Evolutionary conservation across 345 rosid genomes (phyloP), one percentile per base, ranked within the genome.

Genomic region (Lumnitzera racemosa): DNA sequence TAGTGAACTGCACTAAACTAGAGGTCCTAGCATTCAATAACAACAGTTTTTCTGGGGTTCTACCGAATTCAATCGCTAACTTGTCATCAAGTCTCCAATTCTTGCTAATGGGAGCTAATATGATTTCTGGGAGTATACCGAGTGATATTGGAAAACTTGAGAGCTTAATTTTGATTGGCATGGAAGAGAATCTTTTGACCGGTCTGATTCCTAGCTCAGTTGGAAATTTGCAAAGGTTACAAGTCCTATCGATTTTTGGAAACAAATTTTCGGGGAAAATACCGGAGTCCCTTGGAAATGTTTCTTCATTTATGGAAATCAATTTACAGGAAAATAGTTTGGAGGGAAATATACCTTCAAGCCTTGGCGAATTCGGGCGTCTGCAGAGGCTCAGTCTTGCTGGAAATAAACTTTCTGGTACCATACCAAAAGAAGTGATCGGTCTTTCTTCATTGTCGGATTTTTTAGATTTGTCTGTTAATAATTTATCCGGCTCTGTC

Each of bases 271-370:
- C 64, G 0, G 86, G 83, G 25, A 71, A 61, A 24, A 76, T 78
- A 47, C 83, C 86, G 17, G 58, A 64, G 47, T 59, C 66, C 67
- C 20, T 81, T 0, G 75, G 67, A 13, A 53, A 43, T 62, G 61
- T 76, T 51, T 62, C 77, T 64, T 70, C 36, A 13, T 17, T 78
- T 62, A 68, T 70, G 3, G 70, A 62, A 51, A 67, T 73, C 15
- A 25, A 47, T 6, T 59, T 73, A 17, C 1, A 9, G 4, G 52
- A 43, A 13, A 81, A 81, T 51, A 68, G 53, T 36, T 48, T 76
- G 43, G 23, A 67, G 0, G 86, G 83, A 25, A 71, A 61, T 20
- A 76, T 78, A 47, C 83, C 86, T 29, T 63, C 65, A 48, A 62
- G 65, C 69, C 20, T 81, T 0, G 75, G 67, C 11, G 49, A 46